Percentiles rank a stretch among this genome's conserved stretches.
Conservation (phyloP, 306 rosid species). For the Sechiopsis laciniata region DNA sequence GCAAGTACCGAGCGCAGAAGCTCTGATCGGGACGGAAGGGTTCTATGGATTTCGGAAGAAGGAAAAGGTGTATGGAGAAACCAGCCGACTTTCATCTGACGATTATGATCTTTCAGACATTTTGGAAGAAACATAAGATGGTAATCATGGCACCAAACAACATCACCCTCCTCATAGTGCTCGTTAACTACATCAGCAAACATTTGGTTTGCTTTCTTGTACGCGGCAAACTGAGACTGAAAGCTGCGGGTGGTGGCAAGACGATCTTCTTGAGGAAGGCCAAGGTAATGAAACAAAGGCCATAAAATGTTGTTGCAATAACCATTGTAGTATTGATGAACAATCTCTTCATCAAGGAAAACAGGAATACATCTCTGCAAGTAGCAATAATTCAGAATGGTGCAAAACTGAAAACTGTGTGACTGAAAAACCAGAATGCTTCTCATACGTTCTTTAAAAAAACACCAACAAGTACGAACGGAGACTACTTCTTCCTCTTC, state of each 20-base stretch:
- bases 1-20: conserved; percentile 82
- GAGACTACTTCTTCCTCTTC: background rate
- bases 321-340: conserved; percentile 87
- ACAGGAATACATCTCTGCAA: conserved; percentile 82
- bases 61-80: conserved; percentile 94
- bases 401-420: background rate
- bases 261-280: conserved; percentile 95
- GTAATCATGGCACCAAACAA: conserved; percentile 95
- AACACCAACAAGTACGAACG: conserved; percentile 14
- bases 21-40: conserved; percentile 83
- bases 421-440: background rate
- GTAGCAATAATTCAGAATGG: conserved; percentile 13
- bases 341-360: conserved; percentile 87
- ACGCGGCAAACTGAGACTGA: conserved; percentile 84
- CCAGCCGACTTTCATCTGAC: conserved; percentile 87
- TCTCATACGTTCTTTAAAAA: background rate
- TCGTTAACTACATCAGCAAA: conserved; percentile 79
- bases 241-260: conserved; percentile 93
- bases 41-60: conserved; percentile 86
- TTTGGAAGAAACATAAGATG: conserved; percentile 93
- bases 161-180: conserved; percentile 83
- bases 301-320: conserved; percentile 87
- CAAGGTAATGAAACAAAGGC: conserved; percentile 94
- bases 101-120: conserved; percentile 66
- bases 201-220: conserved; percentile 85